Conservation (phyloP, 208 protist species). For the Strigomonas culicis region DNA sequence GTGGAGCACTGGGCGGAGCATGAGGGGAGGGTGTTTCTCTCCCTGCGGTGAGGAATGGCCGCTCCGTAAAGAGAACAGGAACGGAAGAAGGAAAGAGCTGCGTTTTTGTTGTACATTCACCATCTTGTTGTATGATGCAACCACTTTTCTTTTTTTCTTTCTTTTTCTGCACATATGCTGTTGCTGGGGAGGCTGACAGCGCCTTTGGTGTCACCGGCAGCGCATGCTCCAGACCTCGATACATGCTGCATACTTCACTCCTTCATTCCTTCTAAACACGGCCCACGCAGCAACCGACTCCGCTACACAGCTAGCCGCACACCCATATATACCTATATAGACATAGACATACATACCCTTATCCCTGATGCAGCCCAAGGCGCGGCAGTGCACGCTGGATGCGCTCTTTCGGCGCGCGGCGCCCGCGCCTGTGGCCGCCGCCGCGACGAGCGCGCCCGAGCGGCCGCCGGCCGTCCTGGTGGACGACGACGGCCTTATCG, state of each 20-base stretch:
- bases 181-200: too few species aligned
- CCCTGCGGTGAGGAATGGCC: constrained; percentile 19
- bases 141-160: constrained; percentile 6
- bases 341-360: background rate
- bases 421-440: background rate
- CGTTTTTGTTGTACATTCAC: background rate
- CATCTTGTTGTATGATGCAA: background rate
- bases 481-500: background rate
- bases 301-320: too few species aligned
- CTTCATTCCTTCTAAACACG: background rate
- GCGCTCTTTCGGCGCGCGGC: background rate
- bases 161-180: background rate
- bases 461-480: too few species aligned
- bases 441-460: background rate
- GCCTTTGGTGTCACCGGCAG: too few species aligned
- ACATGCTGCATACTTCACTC: too few species aligned
- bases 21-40: constrained; percentile 48
- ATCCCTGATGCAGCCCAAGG: background rate
- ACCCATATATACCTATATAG: too few species aligned
- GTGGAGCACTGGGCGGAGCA: constrained; percentile 64
- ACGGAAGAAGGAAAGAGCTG: background rate
- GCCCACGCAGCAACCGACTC: background rate
- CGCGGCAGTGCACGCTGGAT: background rate
- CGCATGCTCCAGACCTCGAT: too few species aligned
- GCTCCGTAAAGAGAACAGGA: background rate